phyloP scores from a whole-genome alignment of 2,329 filamentous ascomycete genomes.

The Nothopassalora personata region DNA sequence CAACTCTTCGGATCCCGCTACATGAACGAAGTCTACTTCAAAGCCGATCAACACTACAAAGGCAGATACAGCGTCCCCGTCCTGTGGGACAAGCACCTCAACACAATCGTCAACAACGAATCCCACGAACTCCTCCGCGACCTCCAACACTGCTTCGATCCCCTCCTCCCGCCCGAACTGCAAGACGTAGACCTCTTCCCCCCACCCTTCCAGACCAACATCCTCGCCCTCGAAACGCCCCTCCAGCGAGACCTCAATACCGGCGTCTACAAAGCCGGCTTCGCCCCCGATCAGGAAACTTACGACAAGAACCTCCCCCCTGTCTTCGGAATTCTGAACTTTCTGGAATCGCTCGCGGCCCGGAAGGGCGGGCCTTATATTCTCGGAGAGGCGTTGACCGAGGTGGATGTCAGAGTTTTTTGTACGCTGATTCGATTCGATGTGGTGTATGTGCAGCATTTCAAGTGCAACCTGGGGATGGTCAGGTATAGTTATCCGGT shows the following conservation, averaged over 20 bases:
- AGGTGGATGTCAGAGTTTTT: constrained; percentile 55
- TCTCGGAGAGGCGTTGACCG: constrained; percentile 52
- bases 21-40: constrained; percentile 59
- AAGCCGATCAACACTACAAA: constrained; percentile 54
- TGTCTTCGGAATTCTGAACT: constrained; percentile 57
- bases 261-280: constrained; percentile 58
- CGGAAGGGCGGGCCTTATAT: constrained; percentile 51
- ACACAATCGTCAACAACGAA: constrained; percentile 58
- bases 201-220: constrained; percentile 40
- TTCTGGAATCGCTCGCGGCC: constrained; percentile 48
- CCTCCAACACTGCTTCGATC: constrained; percentile 53
- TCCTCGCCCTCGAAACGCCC: constrained; percentile 51
- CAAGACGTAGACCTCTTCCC: constrained; percentile 51
- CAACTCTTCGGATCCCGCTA: constrained; percentile 53
- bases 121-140: constrained; percentile 54
- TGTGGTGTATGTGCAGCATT: constrained; percentile 59
- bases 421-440: constrained; percentile 57
- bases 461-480: constrained; percentile 60
- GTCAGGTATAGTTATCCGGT: constrained; percentile 55
- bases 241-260: constrained; percentile 53
- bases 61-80: constrained; percentile 57
- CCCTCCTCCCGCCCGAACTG: constrained; percentile 40
- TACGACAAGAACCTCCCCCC: constrained; percentile 52
- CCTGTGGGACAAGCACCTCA: constrained; percentile 56
- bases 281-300: constrained; percentile 49